Base-by-base conservation (phyloP, 495 filamentous ascomycete species). In the Tuber indicum region DNA sequence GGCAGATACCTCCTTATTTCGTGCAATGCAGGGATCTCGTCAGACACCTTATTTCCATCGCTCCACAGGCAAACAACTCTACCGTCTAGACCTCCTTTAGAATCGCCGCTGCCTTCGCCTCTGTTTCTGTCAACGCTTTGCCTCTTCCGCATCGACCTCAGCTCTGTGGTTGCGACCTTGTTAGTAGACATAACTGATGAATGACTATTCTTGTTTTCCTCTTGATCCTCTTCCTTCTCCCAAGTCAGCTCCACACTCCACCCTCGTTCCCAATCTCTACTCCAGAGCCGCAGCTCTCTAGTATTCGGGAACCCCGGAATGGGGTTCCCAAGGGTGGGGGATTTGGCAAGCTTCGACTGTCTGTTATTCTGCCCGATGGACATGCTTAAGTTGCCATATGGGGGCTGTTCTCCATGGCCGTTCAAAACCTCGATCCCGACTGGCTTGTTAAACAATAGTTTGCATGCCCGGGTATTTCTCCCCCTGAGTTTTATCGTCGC, bases 31-130 rank as follows among this genome's bases (percentile, higher is more conserved):
- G 96, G 94, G 72, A 99, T 95, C 12, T 87, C 85, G 4, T 90
- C 91, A 45, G 72, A 45, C 16, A 84, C 82, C 17, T 85, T 86
- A 78, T 97, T 97, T 44, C 88, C 90, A 86, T 98, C 96, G 79
- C 90, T 92, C 96, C 96, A 99, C 23, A 93, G 84, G 86, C 95
- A 98, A 16, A 92, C 87, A 6, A 94, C 89, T 70, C 86, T 87
- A 0, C 94, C 94, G 76, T 89, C 88, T 72, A 95, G 83, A 12
- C 86, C 87, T 71, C 82, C 78, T 76, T 44, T 84, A 76, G 75
- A 78, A 46, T 83, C 84, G n/a, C 77, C 79, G 8, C 84, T 85
- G 39, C 83, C 78, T 14, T 82, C 72, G 46, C 77, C 75, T 32
- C 77, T 75, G 23, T 44, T 69, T 43, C 82, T 77, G 8, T 78